Conservation (phyloP, 805 yeast species). For the Sungouiozyma intestinalis region DNA sequence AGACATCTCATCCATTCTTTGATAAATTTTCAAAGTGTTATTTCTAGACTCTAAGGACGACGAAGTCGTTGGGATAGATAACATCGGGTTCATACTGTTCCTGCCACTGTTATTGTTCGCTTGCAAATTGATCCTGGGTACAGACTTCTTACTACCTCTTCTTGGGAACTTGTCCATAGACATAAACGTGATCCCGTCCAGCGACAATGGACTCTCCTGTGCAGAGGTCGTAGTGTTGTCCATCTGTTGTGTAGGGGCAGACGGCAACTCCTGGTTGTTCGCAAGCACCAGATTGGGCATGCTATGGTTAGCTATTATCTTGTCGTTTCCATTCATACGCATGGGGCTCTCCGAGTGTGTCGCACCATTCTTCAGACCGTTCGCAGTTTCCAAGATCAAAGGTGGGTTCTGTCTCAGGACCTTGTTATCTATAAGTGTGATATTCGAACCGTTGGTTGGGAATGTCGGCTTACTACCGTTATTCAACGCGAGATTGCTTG, state of each 20-base stretch:
- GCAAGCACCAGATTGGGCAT: background rate
- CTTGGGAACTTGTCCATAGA: background rate
- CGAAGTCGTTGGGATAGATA: conserved; percentile 1
- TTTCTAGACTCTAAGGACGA: conserved; percentile 4
- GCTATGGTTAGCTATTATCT: background rate
- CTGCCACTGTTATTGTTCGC: conserved; percentile 1
- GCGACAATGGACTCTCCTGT: background rate
- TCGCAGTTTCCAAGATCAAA: background rate
- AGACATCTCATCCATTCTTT: conserved; percentile 26
- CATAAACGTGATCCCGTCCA: background rate
- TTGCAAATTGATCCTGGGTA: background rate
- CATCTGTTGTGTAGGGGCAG: background rate
- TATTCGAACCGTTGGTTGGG: background rate
- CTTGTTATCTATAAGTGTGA: background rate
- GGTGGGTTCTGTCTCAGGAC: background rate
- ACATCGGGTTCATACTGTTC: background rate
- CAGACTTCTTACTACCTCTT: background rate
- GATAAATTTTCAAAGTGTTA: conserved; percentile 17
- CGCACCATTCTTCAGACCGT: background rate
- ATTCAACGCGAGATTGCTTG: no score
- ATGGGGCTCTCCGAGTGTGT: background rate
- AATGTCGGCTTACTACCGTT: background rate
- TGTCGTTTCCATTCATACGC: background rate
- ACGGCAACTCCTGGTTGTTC: background rate
- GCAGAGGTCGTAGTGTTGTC: background rate